Conservation (phyloP, 352 stramenopile species). For the Pythium insidiosum region DNA sequence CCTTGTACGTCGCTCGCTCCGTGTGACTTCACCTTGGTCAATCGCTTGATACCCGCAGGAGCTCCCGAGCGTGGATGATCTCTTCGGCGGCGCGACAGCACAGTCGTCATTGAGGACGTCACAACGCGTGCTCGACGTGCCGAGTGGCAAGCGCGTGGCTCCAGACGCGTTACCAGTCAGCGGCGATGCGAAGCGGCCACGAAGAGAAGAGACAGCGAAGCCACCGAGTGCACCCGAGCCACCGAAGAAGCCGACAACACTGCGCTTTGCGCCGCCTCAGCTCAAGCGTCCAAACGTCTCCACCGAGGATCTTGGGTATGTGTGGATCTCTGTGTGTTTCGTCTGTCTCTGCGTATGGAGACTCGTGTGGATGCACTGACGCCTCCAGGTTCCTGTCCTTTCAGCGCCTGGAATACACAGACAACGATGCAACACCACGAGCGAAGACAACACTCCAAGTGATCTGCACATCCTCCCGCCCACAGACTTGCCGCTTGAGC, state of each 20-base stretch:
- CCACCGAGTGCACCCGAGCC: too few relatives aligned
- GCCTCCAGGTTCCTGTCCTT: neutral
- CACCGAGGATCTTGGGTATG: constrained; percentile 17
- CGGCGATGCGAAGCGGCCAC: too few relatives aligned
- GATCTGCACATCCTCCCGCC: too few relatives aligned
- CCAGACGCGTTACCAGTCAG: too few relatives aligned
- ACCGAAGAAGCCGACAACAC: too few relatives aligned
- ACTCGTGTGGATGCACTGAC: too few relatives aligned
- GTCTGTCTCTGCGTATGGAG: too few relatives aligned
- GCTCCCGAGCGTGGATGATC: constrained; percentile 15
- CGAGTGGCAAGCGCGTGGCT: neutral
- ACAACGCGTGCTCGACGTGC: constrained; percentile 1
- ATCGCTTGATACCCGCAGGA: constrained; percentile 1
- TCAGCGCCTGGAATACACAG: constrained; percentile 6
- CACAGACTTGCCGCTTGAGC: too few relatives aligned
- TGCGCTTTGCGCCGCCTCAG: constrained; percentile 40
- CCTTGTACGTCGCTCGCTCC: neutral
- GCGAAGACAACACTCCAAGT: too few relatives aligned
- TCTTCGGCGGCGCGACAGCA: constrained; percentile 11
- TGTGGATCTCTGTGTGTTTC: too few relatives aligned
- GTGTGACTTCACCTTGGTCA: neutral
- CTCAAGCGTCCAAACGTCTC: constrained; percentile 58
- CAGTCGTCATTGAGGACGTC: too few relatives aligned
- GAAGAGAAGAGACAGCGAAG: too few relatives aligned
- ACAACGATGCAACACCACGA: neutral